Conservation (phyloP, 2,329 filamentous ascomycete genomes). For the Gyromitra esculenta region DNA sequence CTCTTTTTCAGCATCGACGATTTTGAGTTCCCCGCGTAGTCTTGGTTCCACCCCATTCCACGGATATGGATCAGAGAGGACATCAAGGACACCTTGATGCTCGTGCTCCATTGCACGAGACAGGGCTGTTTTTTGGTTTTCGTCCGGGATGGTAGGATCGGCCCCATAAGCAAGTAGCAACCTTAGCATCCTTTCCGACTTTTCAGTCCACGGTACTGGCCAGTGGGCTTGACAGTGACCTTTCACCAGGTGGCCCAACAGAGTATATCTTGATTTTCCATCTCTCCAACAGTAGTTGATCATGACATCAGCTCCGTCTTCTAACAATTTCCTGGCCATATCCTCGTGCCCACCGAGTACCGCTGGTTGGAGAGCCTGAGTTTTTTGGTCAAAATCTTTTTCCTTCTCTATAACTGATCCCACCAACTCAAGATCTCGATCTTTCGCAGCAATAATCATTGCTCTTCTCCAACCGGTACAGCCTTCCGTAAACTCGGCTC, state of each 20-base stretch:
- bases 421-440: not conserved
- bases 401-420: not conserved
- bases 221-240: not conserved
- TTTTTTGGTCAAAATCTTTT: not conserved
- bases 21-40: not conserved
- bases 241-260: conserved; percentile 7
- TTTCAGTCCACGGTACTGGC: conserved; percentile 11
- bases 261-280: not conserved
- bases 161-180: conserved; percentile 27
- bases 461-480: not conserved
- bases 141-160: conserved; percentile 34
- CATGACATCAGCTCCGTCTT: conserved; percentile 6
- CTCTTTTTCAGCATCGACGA: not conserved
- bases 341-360: conserved; percentile 5
- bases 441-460: not conserved
- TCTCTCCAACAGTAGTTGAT: not conserved
- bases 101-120: not conserved
- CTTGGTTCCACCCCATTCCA: conserved; percentile 3
- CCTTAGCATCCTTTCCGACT: conserved; percentile 15
- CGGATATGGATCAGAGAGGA: conserved; percentile 19
- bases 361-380: not conserved
- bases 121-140: conserved; percentile 14
- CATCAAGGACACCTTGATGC: conserved; percentile 4
- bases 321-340: not conserved
- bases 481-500: not conserved